Evolutionary conservation across 345 rosid genomes (phyloP).

Genomic region (Gynandropsis gynandra): DNA sequence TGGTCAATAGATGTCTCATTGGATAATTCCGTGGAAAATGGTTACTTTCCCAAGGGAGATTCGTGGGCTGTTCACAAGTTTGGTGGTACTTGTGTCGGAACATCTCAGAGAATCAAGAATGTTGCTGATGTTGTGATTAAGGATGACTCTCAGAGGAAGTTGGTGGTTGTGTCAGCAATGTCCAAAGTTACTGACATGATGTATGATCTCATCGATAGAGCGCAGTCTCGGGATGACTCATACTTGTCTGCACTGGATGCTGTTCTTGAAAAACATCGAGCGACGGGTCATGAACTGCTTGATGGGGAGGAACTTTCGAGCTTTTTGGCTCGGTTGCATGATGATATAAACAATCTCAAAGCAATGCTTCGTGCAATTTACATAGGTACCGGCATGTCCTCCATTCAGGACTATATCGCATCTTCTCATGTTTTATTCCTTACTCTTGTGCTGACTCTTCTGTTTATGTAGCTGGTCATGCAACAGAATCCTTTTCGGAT

Average conservation of each 20-base stretch:
- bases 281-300: conserved; percentile 68
- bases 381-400: conserved; percentile 38
- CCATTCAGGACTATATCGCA: background rate
- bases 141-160: conserved; percentile 64
- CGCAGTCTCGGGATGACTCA: conserved; percentile 77
- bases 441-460: conserved; percentile 15
- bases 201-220: conserved; percentile 76
- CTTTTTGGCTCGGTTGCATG: conserved; percentile 59
- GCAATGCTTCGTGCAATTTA: conserved; percentile 98
- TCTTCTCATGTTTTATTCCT: conserved; percentile 5
- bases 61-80: conserved; percentile 90
- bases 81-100: conserved; percentile 97
- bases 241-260: conserved; percentile 61
- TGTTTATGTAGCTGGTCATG: conserved; percentile 82
- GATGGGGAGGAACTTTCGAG: conserved; percentile 61
- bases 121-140: conserved; percentile 58
- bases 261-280: conserved; percentile 71
- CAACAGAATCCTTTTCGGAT: conserved; percentile 90
- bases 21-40: conserved; percentile 46
- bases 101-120: conserved; percentile 72
- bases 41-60: conserved; percentile 53
- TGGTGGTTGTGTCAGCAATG: conserved; percentile 93
- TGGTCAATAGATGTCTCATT: conserved; percentile 35
- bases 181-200: conserved; percentile 97
- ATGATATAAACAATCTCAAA: conserved; percentile 73